Evolutionary conservation across 768 basidiomycete species (phyloP).

Genomic region (Lactarius sanguifluus): DNA sequence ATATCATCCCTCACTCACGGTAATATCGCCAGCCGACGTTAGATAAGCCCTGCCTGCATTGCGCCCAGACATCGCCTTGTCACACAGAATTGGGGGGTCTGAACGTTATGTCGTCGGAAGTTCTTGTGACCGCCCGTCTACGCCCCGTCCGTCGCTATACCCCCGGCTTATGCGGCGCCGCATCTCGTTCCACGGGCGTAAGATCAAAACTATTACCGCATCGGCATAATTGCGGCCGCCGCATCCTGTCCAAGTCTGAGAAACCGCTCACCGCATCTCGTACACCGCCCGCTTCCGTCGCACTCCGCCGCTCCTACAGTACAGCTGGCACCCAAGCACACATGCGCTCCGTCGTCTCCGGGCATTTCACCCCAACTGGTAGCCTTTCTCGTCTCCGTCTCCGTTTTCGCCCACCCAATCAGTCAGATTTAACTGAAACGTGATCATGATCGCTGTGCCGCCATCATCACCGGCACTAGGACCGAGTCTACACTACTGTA

Average conservation of each 20-base stretch:
- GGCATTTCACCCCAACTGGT: background rate
- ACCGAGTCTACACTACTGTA: background rate
- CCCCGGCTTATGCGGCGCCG: background rate
- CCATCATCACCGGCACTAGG: background rate
- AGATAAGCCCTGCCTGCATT: background rate
- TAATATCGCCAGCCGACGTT: conserved; percentile 21
- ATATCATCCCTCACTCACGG: conserved; percentile 12
- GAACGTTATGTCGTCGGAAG: background rate
- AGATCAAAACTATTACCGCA: conserved; percentile 12
- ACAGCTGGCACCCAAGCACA: background rate
- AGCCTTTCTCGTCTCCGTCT: background rate
- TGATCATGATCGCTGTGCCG: background rate
- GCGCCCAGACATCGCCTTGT: conserved; percentile 5
- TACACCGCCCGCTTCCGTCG: background rate
- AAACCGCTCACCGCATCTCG: conserved; percentile 3
- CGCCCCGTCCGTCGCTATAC: background rate
- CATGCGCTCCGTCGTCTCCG: background rate
- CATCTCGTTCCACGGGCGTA: conserved; percentile 2
- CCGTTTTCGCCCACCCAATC: background rate
- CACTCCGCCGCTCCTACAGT: conserved; percentile 5
- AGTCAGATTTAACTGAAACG: background rate
- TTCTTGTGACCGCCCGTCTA: background rate
- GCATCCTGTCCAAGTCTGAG: background rate
- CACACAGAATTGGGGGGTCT: conserved; percentile 2
- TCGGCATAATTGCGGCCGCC: background rate